A percentile compares a stretch with the other conserved stretches of the same genome.
These are phyloP conservation scores for Fremontodendron californicum DNA, from an alignment of 345 rosid species.

Conservation along the genomic window DNA sequence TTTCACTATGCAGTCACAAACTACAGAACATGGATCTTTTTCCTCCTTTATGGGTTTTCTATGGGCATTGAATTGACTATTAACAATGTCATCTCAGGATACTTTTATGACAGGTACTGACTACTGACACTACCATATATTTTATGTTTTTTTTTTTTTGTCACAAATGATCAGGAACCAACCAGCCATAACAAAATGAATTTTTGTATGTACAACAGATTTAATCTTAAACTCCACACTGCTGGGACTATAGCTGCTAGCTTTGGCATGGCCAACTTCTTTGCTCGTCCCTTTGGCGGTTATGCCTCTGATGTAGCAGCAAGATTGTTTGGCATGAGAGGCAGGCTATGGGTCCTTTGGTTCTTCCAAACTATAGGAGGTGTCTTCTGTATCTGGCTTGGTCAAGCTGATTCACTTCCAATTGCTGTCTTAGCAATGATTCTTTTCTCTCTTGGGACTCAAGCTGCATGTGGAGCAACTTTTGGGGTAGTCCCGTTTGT, in stretches of 20 bases:
- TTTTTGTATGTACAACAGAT: slow-evolving; percentile 29
- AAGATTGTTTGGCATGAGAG: slow-evolving; percentile 68
- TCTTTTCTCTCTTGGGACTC: slow-evolving; percentile 66
- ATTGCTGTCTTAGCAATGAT: slow-evolving; percentile 63
- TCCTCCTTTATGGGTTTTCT: slow-evolving; percentile 77
- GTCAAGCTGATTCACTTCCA: slow-evolving; percentile 58
- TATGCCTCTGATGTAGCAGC: slow-evolving; percentile 58
- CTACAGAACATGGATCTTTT: slow-evolving; percentile 87
- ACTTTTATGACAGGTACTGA: slow-evolving; percentile 67
- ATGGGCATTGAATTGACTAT: slow-evolving; percentile 80
- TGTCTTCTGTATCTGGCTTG: slow-evolving; percentile 69
- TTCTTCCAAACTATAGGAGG: slow-evolving; percentile 69
- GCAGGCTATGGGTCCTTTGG: slow-evolving; percentile 73
- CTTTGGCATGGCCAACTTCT: slow-evolving; percentile 77
- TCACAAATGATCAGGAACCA: background rate
- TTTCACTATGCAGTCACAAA: slow-evolving; percentile 69
- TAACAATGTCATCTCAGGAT: slow-evolving; percentile 74
- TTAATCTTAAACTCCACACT: slow-evolving; percentile 60
- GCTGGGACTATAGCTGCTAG: slow-evolving; percentile 74
- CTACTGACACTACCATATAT: no score
- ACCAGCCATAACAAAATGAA: background rate
- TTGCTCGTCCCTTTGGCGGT: slow-evolving; percentile 77
- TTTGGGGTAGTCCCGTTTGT: slow-evolving; percentile 55
- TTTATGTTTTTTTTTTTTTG: background rate
- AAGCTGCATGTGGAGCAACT: slow-evolving; percentile 46